phyloP scores from a whole-genome alignment of 169 alveolate genomes.

The Plasmodium fragile region DNA sequence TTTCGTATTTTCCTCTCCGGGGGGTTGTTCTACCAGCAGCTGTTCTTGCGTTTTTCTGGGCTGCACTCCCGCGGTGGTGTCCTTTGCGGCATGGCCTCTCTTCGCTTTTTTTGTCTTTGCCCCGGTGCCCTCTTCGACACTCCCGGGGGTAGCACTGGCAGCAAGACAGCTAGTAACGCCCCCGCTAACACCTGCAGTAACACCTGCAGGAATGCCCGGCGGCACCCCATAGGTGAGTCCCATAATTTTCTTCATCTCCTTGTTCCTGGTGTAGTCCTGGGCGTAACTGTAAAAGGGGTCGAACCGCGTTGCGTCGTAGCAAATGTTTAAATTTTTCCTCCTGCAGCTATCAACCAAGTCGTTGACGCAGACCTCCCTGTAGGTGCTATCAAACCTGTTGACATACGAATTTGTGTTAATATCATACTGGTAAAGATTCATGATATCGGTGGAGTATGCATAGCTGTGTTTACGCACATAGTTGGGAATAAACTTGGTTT shows the following conservation, averaged over 20 bases:
- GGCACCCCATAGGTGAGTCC: conserved; percentile 16
- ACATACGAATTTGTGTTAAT: conserved; percentile 48
- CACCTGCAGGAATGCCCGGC: background rate
- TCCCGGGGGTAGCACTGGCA: background rate
- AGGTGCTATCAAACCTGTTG: conserved; percentile 46
- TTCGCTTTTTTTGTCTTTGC: background rate
- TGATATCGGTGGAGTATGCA: conserved; percentile 45
- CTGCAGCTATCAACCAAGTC: conserved; percentile 28
- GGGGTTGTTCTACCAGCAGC: background rate
- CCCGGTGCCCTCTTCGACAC: background rate
- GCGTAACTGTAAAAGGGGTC: conserved; percentile 48
- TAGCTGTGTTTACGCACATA: conserved; percentile 60
- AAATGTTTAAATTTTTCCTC: conserved; percentile 54
- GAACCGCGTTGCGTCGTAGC: background rate
- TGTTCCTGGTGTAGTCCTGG: conserved; percentile 21
- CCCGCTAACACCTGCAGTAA: background rate
- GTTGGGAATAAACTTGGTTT: conserved; percentile 62
- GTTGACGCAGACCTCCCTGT: conserved; percentile 10
- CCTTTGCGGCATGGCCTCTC: background rate
- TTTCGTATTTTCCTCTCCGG: background rate
- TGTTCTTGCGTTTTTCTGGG: background rate
- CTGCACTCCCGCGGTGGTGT: background rate
- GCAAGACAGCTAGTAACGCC: background rate
- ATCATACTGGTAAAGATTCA: conserved; percentile 67
- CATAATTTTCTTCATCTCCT: conserved; percentile 59